These are phyloP conservation scores for Delphinella strobiligena DNA, from an alignment of 2,329 filamentous ascomycete species.

Conservation along the genomic window DNA sequence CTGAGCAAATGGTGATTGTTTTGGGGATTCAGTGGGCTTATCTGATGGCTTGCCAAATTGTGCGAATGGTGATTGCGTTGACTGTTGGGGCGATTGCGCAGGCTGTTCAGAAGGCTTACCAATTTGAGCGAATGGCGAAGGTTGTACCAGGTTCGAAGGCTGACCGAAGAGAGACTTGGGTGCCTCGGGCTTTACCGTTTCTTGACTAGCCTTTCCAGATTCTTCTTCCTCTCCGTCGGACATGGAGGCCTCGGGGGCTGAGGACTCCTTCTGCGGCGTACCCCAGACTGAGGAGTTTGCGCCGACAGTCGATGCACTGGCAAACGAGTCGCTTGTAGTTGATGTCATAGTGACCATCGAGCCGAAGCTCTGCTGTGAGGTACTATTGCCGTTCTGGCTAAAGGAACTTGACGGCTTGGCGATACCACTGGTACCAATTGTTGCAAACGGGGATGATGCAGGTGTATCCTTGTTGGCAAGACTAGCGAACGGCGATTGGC, in stretches of 20 bases:
- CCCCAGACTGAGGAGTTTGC: constrained; percentile 16
- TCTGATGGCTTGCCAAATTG: constrained; percentile 1
- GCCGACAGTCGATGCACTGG: constrained; percentile 17
- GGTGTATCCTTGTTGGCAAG: constrained; percentile 15
- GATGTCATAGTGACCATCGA: constrained; percentile 30
- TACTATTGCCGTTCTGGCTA: constrained; percentile 22
- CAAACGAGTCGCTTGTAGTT: constrained; percentile 21
- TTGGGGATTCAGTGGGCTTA: no score
- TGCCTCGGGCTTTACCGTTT: not conserved
- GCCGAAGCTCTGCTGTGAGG: constrained; percentile 18
- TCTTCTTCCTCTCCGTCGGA: constrained; percentile 4
- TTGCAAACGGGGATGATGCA: constrained; percentile 14
- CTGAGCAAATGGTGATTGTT: no score
- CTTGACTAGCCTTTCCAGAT: not conserved
- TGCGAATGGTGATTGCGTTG: not conserved
- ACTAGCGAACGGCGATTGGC: constrained; percentile 19
- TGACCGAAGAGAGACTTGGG: not conserved
- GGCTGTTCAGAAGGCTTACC: not conserved
- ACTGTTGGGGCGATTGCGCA: not conserved
- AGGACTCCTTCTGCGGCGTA: constrained; percentile 10
- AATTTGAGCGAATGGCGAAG: not conserved
- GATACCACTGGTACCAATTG: not conserved
- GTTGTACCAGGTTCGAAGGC: not conserved
- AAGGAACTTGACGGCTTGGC: constrained; percentile 18
- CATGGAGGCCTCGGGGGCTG: constrained; percentile 10